phyloP scores from a whole-genome alignment of 192 early-diverging fungal genomes.

The Phlyctochytrium planicorne region DNA sequence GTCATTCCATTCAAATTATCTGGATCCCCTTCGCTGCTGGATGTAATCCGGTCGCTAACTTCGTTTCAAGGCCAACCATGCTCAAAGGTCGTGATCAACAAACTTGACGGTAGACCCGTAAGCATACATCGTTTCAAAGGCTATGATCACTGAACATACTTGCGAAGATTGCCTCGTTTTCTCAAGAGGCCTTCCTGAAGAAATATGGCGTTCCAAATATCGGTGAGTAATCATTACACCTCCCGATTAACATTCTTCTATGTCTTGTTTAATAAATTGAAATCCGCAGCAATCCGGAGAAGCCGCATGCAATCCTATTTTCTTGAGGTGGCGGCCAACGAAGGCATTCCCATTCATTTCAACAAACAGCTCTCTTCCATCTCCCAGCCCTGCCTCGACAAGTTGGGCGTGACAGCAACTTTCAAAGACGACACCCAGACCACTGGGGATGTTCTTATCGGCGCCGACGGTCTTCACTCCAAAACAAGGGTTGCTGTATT shows the following conservation, averaged over 20 bases:
- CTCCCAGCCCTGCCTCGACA: background rate
- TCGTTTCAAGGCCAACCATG: constrained; percentile 7
- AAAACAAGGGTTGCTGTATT: constrained; percentile 17
- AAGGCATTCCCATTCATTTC: constrained; percentile 7
- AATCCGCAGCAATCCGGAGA: background rate
- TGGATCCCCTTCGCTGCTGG: constrained; percentile 6
- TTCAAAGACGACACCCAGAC: constrained; percentile 16
- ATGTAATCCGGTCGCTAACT: no score
- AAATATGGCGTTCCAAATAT: background rate
- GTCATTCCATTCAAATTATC: background rate
- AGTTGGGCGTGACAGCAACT: constrained; percentile 12
- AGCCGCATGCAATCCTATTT: constrained; percentile 6
- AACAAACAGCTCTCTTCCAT: constrained; percentile 4
- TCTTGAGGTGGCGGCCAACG: constrained; percentile 3
- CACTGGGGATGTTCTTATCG: constrained; percentile 18
- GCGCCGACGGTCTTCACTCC: constrained; percentile 19
- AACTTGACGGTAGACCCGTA: no score
- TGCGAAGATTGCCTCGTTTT: background rate
- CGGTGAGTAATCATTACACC: background rate
- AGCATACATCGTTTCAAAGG: no score
- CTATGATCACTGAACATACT: no score
- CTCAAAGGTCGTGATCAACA: background rate
- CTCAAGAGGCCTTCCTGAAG: background rate
- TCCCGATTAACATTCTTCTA: background rate
- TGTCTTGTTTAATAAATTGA: background rate